Evolutionary conservation across 208 protist genomes (phyloP).

Genomic region (Leishmania tarentolae): DNA sequence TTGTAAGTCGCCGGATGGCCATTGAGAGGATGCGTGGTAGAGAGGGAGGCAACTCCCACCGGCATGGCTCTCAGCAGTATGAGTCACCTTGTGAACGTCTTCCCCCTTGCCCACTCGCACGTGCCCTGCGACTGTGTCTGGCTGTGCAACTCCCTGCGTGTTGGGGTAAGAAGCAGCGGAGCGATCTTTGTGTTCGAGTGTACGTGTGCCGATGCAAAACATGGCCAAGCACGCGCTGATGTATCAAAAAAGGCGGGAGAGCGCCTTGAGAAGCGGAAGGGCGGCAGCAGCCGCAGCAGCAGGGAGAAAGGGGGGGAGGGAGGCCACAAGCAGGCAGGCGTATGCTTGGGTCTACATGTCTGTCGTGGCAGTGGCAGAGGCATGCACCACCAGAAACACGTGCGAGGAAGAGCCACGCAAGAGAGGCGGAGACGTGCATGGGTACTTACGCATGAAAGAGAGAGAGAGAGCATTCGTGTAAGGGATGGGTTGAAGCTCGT

Average conservation of each 20-base stretch:
- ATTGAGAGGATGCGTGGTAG: not conserved
- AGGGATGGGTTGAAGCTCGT: not conserved
- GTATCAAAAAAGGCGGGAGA: not conserved
- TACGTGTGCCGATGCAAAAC: not conserved
- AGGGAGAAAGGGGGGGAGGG: not conserved
- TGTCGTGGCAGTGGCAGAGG: not conserved
- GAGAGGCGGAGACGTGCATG: no score
- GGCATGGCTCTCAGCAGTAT: not conserved
- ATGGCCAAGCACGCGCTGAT: not conserved
- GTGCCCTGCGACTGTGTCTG: not conserved
- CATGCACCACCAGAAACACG: not conserved
- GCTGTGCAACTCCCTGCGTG: not conserved
- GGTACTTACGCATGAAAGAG: no score
- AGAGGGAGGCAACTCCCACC: not conserved
- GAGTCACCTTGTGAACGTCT: not conserved
- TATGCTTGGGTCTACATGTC: not conserved
- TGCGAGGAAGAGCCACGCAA: not conserved
- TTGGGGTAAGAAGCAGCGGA: not conserved
- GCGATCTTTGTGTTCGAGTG: not conserved
- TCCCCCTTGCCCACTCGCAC: not conserved
- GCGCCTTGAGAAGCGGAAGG: not conserved
- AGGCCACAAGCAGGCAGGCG: not conserved
- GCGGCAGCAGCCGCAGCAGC: slow-evolving; percentile 5
- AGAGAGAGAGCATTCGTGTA: no score
- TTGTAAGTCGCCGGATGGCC: not conserved